A percentile compares a stretch with the other conserved stretches of the same genome.
Evolutionary conservation across 2,329 filamentous ascomycete genomes (phyloP).

Genomic region (Fusarium verrucosum): DNA sequence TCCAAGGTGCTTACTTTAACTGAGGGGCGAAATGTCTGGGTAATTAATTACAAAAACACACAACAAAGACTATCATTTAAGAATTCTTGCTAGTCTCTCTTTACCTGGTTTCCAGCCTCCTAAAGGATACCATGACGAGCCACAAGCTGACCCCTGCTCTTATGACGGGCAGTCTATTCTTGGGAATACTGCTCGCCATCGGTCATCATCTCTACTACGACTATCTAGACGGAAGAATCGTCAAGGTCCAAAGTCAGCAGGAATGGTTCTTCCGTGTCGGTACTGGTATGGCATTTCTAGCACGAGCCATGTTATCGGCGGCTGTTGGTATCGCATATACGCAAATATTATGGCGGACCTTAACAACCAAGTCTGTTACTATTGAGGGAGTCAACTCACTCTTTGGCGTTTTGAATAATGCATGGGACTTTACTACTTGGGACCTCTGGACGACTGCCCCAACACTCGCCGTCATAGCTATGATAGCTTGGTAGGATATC

Average conservation of each 20-base stretch:
- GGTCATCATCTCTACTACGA: constrained; percentile 18
- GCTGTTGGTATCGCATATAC: constrained; percentile 10
- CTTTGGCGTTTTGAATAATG: background rate
- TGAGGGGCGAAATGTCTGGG: too few relatives aligned
- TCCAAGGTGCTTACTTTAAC: too few relatives aligned
- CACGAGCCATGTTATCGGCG: background rate
- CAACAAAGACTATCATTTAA: too few relatives aligned
- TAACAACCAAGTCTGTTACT: background rate
- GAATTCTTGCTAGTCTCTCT: too few relatives aligned
- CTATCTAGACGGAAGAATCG: background rate
- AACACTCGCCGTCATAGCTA: background rate
- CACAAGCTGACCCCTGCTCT: constrained; percentile 1
- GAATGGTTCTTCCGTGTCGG: constrained; percentile 25
- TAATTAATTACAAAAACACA: background rate
- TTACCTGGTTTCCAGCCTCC: too few relatives aligned
- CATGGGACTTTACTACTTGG: background rate
- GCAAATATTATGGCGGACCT: constrained; percentile 7
- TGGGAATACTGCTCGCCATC: background rate
- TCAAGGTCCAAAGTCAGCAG: constrained; percentile 1
- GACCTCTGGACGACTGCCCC: constrained; percentile 9
- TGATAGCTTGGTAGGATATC: constrained; percentile 6
- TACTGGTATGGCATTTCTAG: constrained; percentile 9
- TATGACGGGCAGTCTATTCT: background rate
- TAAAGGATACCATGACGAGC: background rate
- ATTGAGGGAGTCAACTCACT: constrained; percentile 6